Percentiles rank a stretch among this genome's conserved stretches.
Conservation (phyloP, 768 basidiomycete genomes). For the Macrolepiota albuminosa region DNA sequence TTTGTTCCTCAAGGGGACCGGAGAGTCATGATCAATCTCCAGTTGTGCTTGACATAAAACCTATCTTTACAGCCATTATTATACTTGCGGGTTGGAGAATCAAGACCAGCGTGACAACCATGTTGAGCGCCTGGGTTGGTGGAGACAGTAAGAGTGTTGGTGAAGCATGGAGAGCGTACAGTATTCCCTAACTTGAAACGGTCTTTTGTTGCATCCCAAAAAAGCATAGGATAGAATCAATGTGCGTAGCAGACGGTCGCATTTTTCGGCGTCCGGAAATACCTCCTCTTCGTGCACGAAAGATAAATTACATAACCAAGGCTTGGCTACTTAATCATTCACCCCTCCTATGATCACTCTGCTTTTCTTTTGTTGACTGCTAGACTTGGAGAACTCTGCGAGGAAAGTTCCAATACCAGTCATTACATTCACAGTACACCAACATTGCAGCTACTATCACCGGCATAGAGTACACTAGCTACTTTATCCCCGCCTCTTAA, state of each 20-base stretch:
- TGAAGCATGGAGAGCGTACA: conserved; percentile 79
- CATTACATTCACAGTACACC: too few relatives aligned
- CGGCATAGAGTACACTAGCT: too few relatives aligned
- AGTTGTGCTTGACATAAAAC: conserved; percentile 75
- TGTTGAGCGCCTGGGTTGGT: conserved; percentile 68
- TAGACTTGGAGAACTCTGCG: too few relatives aligned
- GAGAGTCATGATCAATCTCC: not conserved
- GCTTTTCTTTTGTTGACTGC: too few relatives aligned
- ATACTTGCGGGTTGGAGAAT: conserved; percentile 70
- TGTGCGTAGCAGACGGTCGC: not conserved
- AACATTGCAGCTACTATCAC: too few relatives aligned
- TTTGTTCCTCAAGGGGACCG: not conserved
- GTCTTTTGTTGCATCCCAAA: not conserved
- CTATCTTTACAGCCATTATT: conserved; percentile 68
- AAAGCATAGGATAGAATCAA: not conserved
- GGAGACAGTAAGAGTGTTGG: conserved; percentile 47
- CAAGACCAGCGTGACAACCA: conserved; percentile 57
- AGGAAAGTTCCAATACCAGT: too few relatives aligned
- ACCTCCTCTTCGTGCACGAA: too few relatives aligned
- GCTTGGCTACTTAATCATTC: too few relatives aligned
- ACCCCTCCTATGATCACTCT: too few relatives aligned
- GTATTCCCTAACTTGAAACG: conserved; percentile 52
- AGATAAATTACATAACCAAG: too few relatives aligned
- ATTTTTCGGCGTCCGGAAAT: too few relatives aligned
- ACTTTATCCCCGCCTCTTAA: too few relatives aligned